Percentiles rank a stretch among this genome's conserved stretches.
phyloP scores from a whole-genome alignment of 495 filamentous ascomycete genomes.

The Podospora didyma region DNA sequence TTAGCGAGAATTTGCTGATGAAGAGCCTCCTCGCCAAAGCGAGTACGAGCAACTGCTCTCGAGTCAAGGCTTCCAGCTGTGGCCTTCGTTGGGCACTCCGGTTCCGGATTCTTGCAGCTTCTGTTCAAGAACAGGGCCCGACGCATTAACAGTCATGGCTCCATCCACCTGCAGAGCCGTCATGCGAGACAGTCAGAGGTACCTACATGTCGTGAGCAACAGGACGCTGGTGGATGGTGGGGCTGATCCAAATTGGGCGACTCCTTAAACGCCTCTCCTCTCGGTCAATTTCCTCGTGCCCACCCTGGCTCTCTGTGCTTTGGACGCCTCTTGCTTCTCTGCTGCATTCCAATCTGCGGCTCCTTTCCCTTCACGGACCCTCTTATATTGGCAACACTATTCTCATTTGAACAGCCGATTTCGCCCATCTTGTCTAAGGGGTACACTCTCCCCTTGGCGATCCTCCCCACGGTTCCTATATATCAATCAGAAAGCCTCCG shows the following conservation, averaged over 20 bases:
- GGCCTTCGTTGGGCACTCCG: neutral
- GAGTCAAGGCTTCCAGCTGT: neutral
- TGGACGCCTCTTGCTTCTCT: constrained; percentile 8
- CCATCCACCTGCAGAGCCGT: neutral
- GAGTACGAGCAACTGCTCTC: neutral
- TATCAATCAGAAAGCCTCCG: constrained; percentile 17
- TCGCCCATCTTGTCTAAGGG: constrained; percentile 21
- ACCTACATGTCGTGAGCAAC: neutral
- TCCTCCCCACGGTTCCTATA: constrained; percentile 12
- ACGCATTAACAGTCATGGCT: neutral
- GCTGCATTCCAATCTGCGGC: constrained; percentile 18
- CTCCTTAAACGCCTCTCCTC: neutral
- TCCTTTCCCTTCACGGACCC: constrained; percentile 12
- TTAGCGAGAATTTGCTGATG: too few relatives aligned
- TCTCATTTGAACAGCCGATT: constrained; percentile 10
- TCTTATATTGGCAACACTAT: constrained; percentile 26
- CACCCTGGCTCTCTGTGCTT: constrained; percentile 4
- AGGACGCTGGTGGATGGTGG: neutral
- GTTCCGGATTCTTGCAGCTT: neutral
- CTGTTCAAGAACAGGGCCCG: neutral
- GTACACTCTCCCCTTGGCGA: constrained; percentile 7
- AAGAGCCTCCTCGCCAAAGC: too few relatives aligned
- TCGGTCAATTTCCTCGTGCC: constrained; percentile 13
- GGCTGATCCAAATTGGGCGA: neutral
- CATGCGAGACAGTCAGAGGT: neutral